Base-by-base conservation (phyloP, 2,329 filamentous ascomycete species). In the Aspergillus ruber region DNA sequence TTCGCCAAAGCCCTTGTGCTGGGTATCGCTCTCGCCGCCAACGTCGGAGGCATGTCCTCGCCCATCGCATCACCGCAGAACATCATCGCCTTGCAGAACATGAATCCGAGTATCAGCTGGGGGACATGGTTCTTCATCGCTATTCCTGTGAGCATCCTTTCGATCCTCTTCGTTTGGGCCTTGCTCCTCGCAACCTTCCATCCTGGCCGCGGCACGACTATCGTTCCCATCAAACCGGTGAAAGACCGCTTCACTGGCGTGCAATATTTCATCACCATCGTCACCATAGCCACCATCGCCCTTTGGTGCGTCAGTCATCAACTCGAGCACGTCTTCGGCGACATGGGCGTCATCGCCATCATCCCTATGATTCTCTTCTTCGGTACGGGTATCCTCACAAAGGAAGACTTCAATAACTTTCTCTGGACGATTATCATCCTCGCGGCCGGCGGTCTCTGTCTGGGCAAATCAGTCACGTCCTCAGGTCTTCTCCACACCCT, bases 351-450 rank as follows among this genome's bases (percentile, higher is more conserved):
- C 45, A 87, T 98, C 38, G 94, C 93, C 49, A 95, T 98, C 63
- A 89, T 98, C 51, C 93, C 93, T 5, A 85, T 98, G 44, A 86
- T 95, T 3, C 77, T 96, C 38, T 98, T 98, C 78, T 98, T 98
- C 60, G 93, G 93, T 46, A 90, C 90, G 2, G 93, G 93, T 9
- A 91, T 97, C 56, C 77, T 98, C 27, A 97, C 90, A 43, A 98
- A 97, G 71, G 93, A 97, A 70, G 93, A 98, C 71, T 98, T 98
- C 67, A 98, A 98, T 76, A 98, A 98, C 69, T 98, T 98, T 69
- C 85, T 96, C 35, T 98, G 93, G 93, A 98, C 94, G 17, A 98
- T 98, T 69, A 96, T 98, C 70, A 97, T 98, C 61, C 84, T 98
- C 17, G 93, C 93, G 0, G 91, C 93, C 0, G 93, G 93, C 42